phyloP scores from a whole-genome alignment of 1,284 basidiomycete genomes.

The Omphalotus olearius region DNA sequence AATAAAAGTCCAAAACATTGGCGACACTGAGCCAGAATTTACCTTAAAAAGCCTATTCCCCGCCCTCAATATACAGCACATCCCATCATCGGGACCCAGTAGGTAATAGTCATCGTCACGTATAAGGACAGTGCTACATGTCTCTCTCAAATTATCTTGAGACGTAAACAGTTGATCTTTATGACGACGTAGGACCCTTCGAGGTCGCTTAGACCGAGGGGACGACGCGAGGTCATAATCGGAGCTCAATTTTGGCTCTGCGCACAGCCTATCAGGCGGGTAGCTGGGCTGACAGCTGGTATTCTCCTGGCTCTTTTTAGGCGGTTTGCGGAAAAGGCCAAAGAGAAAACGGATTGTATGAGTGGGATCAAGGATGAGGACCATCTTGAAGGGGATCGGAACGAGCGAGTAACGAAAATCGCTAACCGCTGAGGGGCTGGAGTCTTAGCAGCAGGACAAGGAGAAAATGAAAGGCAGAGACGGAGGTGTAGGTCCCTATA shows the following conservation, averaged over 20 bases:
- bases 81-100: conserved; percentile 6
- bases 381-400: neutral
- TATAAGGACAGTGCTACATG: neutral
- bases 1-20: neutral
- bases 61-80: conserved; percentile 34
- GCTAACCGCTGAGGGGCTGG: no score
- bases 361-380: conserved; percentile 10
- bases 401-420: no score
- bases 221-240: neutral
- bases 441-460: neutral
- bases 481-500: neutral
- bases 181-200: neutral
- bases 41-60: conserved; percentile 42
- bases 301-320: neutral
- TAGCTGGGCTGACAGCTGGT: neutral
- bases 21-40: neutral
- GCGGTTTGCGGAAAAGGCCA: conserved; percentile 2
- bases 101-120: conserved; percentile 13
- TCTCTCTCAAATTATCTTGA: no score
- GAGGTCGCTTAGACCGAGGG: neutral
- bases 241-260: neutral
- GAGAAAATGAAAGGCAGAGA: neutral
- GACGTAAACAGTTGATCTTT: no score
- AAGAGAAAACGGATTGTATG: conserved; percentile 11
- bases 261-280: neutral